Evolutionary conservation across 169 alveolate species (phyloP).

Genomic region (Plasmodium malariae): DNA sequence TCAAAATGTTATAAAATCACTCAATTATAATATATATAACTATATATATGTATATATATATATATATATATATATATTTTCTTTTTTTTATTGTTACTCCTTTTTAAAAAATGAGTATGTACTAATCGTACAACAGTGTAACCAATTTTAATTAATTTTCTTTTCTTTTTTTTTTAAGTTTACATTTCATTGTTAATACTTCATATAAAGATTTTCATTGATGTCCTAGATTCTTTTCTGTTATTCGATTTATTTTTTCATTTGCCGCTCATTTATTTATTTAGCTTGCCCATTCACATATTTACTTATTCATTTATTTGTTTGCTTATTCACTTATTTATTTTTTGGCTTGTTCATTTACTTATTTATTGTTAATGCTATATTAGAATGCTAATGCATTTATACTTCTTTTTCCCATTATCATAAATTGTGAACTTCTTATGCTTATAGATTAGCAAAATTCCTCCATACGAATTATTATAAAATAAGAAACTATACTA

Average conservation of each 20-base stretch:
- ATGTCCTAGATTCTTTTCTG: background rate
- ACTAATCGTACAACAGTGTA: background rate
- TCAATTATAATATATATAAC: background rate
- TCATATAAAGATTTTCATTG: slow-evolving; percentile 4
- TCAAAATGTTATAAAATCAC: slow-evolving; percentile 4
- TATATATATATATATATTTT: no score
- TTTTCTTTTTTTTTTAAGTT: slow-evolving; percentile 16
- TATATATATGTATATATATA: no score
- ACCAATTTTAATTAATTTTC: slow-evolving; percentile 38
- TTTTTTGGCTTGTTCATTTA: background rate
- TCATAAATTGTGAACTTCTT: background rate
- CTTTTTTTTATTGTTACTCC: background rate
- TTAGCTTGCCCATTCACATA: background rate
- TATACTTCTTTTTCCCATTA: background rate
- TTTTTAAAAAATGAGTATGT: background rate
- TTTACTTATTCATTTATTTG: background rate
- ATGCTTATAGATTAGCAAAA: slow-evolving; percentile 35
- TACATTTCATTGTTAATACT: slow-evolving; percentile 13
- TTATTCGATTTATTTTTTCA: background rate
- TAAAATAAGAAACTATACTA: background rate
- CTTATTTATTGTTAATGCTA: background rate
- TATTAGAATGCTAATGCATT: no score
- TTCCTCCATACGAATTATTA: background rate
- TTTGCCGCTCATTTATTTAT: background rate
- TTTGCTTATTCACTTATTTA: background rate